Evolutionary conservation across 257 asterid species (phyloP).

Genomic region (Anisodus acutangulus): DNA sequence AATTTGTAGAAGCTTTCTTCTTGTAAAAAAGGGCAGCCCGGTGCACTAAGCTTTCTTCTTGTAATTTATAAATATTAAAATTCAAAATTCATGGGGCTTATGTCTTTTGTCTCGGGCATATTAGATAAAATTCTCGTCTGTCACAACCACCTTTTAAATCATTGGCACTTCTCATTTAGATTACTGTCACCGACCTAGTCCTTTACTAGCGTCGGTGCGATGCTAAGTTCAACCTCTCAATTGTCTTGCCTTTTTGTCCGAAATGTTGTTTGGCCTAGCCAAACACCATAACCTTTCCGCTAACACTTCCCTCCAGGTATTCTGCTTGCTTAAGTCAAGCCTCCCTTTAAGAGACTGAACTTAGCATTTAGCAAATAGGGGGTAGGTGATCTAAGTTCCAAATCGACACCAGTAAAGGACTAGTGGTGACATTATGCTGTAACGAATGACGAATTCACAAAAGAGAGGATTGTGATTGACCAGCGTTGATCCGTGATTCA

Average conservation of each 20-base stretch:
- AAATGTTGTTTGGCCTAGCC: background rate
- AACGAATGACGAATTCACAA: background rate
- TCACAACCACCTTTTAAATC: background rate
- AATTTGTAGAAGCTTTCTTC: background rate
- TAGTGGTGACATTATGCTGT: background rate
- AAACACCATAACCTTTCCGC: background rate
- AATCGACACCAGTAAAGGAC: background rate
- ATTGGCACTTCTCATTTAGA: background rate
- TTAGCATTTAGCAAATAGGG: too few species aligned
- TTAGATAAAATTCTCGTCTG: background rate
- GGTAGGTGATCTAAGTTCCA: too few species aligned
- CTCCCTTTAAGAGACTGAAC: too few species aligned
- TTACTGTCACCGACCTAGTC: background rate
- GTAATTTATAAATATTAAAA: background rate
- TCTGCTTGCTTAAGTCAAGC: too few species aligned
- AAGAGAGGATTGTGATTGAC: background rate
- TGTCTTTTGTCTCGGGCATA: background rate
- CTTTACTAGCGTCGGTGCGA: background rate
- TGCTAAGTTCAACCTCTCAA: background rate
- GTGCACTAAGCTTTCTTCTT: background rate
- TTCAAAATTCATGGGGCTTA: background rate
- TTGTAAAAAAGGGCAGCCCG: too few species aligned
- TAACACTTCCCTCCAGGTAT: background rate
- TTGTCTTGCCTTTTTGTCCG: background rate
- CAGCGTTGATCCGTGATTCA: background rate